Evolutionary conservation across 2,329 filamentous ascomycete genomes (phyloP).

Genomic region (Arachnomyces sp.): DNA sequence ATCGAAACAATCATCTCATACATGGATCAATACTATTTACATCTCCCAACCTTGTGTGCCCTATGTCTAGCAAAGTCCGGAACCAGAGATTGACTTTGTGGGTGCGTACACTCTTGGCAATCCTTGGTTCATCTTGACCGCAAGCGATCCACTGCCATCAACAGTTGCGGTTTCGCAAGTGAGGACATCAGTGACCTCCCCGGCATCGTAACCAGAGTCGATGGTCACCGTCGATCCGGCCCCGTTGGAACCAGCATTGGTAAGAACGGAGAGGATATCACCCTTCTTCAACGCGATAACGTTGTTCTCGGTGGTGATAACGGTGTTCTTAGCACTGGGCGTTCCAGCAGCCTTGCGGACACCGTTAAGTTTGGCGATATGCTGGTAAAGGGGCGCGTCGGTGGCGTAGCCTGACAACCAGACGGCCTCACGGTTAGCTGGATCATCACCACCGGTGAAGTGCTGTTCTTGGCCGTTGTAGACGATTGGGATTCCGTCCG

Average conservation of each 20-base stretch:
- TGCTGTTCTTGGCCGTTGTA: constrained; percentile 62
- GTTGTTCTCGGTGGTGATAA: constrained; percentile 38
- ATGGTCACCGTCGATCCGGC: constrained; percentile 39
- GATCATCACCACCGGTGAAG: constrained; percentile 43
- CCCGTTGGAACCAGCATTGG: constrained; percentile 35
- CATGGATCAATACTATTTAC: too few species aligned
- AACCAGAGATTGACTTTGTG: constrained; percentile 13
- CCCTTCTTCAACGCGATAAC: constrained; percentile 42
- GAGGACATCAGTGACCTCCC: constrained; percentile 32
- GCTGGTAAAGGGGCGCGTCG: constrained; percentile 42
- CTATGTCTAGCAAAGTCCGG: constrained; percentile 14
- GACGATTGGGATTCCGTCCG: constrained; percentile 55
- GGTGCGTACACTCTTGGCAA: constrained; percentile 19
- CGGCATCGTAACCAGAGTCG: constrained; percentile 35
- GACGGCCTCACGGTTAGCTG: constrained; percentile 49
- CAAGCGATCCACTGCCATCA: constrained; percentile 13
- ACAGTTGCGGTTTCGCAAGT: constrained; percentile 22
- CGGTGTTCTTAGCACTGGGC: constrained; percentile 33
- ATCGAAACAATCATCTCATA: too few species aligned
- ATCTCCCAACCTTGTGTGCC: too few species aligned
- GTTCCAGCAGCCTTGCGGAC: constrained; percentile 40
- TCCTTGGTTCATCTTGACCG: constrained; percentile 15
- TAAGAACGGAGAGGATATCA: constrained; percentile 35
- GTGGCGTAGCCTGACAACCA: constrained; percentile 49
- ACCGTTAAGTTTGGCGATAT: constrained; percentile 43